A percentile compares a stretch with the other conserved stretches of the same genome.
These are phyloP conservation scores for Apiospora saccharicola DNA, from an alignment of 2,329 filamentous ascomycete genomes.

Conservation along the genomic window DNA sequence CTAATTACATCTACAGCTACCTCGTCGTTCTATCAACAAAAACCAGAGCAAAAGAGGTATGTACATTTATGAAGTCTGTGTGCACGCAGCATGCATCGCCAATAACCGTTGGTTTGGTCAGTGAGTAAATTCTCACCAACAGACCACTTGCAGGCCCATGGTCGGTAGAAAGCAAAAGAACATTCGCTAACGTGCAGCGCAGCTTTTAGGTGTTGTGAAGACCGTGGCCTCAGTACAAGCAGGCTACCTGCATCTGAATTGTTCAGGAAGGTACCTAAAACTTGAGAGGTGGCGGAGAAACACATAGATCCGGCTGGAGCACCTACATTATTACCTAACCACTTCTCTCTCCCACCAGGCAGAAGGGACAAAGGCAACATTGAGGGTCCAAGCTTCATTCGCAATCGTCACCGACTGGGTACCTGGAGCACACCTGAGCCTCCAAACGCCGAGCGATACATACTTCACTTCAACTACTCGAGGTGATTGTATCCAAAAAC, in stretches of 20 bases:
- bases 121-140: not conserved
- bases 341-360: not conserved
- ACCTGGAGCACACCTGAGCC: slow-evolving; percentile 22
- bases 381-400: slow-evolving; percentile 20
- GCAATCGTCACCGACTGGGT: slow-evolving; percentile 25
- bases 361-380: not conserved
- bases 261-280: not conserved
- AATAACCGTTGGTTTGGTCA: not conserved
- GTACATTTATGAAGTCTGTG: not conserved
- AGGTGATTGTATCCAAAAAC: slow-evolving; percentile 18
- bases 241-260: not conserved
- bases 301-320: slow-evolving; percentile 5
- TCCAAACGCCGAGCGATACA: slow-evolving; percentile 15
- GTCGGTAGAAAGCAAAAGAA: slow-evolving; percentile 5
- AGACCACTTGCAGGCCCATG: not conserved
- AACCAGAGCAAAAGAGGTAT: not conserved
- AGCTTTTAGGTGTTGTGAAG: slow-evolving; percentile 2
- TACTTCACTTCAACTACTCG: slow-evolving; percentile 12
- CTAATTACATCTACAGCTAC: not conserved
- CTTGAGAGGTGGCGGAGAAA: slow-evolving; percentile 11
- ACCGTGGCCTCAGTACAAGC: slow-evolving; percentile 5
- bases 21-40: not conserved
- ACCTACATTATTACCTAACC: not conserved
- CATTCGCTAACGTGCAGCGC: not conserved
- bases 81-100: not conserved